A percentile compares a stretch with the other conserved stretches of the same genome.
phyloP scores from a whole-genome alignment of 305 asterid species.

The Rubia peregrina region DNA sequence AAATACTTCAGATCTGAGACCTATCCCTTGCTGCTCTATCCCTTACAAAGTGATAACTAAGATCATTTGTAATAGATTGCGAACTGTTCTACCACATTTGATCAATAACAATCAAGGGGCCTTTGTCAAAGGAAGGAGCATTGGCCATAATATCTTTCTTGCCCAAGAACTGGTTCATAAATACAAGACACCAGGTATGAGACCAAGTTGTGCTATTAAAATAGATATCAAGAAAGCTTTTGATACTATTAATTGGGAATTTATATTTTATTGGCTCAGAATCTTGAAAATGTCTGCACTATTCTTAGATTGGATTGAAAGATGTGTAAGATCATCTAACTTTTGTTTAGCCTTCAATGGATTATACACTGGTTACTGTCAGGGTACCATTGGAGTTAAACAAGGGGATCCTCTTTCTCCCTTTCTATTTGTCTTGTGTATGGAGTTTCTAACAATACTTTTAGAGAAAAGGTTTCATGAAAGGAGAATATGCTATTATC shows the following conservation, averaged over 20 bases:
- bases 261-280: neutral
- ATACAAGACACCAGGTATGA: no score
- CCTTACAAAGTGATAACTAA: no score
- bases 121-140: neutral
- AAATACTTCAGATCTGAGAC: no score
- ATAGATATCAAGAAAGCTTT: neutral
- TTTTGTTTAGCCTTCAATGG: neutral
- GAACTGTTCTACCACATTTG: neutral
- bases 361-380: rapidly evolving
- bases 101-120: neutral
- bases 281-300: neutral
- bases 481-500: neutral
- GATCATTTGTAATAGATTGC: no score
- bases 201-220: no score
- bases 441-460: neutral
- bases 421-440: neutral
- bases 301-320: neutral
- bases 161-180: no score
- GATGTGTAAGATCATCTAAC: neutral
- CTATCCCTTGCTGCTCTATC: no score
- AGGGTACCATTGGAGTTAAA: neutral
- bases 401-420: neutral
- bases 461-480: no score
- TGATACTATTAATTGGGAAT: neutral
- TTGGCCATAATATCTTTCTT: neutral